Percentiles rank a stretch among this genome's conserved stretches.
These are phyloP conservation scores for Citrullus mucosospermus DNA, from an alignment of 306 rosid genomes.

Conservation along the genomic window DNA sequence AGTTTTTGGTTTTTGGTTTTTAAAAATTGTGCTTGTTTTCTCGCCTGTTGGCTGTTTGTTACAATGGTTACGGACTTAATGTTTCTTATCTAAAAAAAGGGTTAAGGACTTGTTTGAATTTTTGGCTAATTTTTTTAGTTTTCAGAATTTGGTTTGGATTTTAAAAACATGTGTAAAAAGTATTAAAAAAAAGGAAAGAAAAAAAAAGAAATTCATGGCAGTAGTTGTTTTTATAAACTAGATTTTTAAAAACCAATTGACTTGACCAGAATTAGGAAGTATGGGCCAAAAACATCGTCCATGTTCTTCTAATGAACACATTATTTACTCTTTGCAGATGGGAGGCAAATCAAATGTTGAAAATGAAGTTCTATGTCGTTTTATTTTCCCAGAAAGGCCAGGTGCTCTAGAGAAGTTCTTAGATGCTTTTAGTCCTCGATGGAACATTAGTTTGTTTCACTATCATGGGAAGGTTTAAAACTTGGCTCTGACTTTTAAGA, in stretches of 20 bases:
- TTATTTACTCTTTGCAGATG: slow-evolving; percentile 42
- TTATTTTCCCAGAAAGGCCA: slow-evolving; percentile 85
- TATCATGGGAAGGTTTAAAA: slow-evolving; percentile 58
- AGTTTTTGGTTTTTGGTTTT: not conserved
- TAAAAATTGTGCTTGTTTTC: not conserved
- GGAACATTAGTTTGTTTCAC: slow-evolving; percentile 88
- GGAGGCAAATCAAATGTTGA: slow-evolving; percentile 52
- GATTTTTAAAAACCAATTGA: not conserved
- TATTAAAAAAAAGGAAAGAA: no score
- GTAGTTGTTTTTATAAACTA: no score
- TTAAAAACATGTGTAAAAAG: no score
- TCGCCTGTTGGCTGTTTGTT: no score
- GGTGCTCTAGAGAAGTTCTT: slow-evolving; percentile 84
- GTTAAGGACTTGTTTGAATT: no score
- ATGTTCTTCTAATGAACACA: not conserved
- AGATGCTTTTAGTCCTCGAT: slow-evolving; percentile 78
- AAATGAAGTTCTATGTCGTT: slow-evolving; percentile 79
- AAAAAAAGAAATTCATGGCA: no score
- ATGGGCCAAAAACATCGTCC: not conserved
- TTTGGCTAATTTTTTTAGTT: no score
- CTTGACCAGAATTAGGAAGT: not conserved
- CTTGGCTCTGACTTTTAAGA: not conserved
- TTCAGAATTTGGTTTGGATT: no score
- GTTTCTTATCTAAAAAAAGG: no score
- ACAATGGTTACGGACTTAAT: no score